Evolutionary conservation across 1,284 basidiomycete species (phyloP).

Genomic region (Cutaneotrichosporon mucoides): DNA sequence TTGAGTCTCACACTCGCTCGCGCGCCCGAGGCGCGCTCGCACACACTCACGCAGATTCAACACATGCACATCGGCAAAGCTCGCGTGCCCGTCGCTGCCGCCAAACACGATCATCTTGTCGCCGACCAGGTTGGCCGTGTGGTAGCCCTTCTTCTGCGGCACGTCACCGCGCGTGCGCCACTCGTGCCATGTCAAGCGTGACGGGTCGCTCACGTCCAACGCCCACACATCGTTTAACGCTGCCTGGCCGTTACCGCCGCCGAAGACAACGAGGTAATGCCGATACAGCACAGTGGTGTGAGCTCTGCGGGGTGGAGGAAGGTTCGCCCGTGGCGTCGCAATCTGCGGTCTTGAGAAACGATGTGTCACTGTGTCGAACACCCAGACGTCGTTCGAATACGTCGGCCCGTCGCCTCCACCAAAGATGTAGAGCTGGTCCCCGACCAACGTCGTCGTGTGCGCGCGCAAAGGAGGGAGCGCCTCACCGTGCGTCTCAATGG

Average conservation of each 20-base stretch:
- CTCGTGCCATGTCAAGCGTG: conserved; percentile 54
- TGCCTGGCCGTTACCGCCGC: conserved; percentile 82
- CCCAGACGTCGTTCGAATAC: conserved; percentile 61
- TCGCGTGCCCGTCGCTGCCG: conserved; percentile 55
- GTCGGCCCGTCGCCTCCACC: conserved; percentile 76
- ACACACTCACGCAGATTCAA: conserved; percentile 69
- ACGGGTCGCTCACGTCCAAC: conserved; percentile 58
- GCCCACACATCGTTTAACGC: conserved; percentile 89
- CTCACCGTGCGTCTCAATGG: conserved; percentile 68
- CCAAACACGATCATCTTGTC: conserved; percentile 57
- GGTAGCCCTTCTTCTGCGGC: conserved; percentile 71
- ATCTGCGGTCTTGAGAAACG: conserved; percentile 57
- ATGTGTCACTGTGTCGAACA: conserved; percentile 72
- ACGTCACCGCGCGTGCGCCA: conserved; percentile 44
- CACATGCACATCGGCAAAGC: conserved; percentile 80
- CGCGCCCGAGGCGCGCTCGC: not conserved
- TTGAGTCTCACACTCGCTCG: no score
- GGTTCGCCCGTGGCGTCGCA: conserved; percentile 35
- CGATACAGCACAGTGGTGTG: conserved; percentile 77
- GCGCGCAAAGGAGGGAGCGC: conserved; percentile 76
- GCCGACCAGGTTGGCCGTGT: conserved; percentile 80
- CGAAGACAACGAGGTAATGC: conserved; percentile 77
- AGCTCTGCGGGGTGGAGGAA: conserved; percentile 69
- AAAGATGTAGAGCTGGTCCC: conserved; percentile 70
- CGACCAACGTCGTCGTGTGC: conserved; percentile 81